These are phyloP conservation scores for Ailanthus altissimus DNA, from an alignment of 345 rosid genomes.

Conservation along the genomic window DNA sequence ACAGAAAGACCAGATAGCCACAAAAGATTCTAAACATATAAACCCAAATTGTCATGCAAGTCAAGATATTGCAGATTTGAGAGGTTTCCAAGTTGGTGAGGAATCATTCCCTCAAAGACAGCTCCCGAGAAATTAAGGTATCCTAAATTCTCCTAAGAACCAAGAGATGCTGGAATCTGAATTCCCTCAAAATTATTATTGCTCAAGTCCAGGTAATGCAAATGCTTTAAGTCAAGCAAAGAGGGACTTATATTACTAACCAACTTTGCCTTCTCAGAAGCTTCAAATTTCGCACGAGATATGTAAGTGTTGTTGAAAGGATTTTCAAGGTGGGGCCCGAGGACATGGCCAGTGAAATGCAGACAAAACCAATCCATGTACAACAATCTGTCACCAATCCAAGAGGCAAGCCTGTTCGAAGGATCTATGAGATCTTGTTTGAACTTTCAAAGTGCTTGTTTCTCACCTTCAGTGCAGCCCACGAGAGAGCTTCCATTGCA, in stretches of 20 bases:
- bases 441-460: not conserved
- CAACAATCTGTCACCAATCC: not conserved
- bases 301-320: too few relatives aligned
- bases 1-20: not conserved
- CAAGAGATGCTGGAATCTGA: not conserved
- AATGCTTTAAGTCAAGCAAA: not conserved
- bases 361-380: slow-evolving; percentile 2
- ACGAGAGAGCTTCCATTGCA: not conserved
- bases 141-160: not conserved
- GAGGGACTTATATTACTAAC: slow-evolving; percentile 2
- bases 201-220: slow-evolving; percentile 3
- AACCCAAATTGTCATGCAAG: not conserved
- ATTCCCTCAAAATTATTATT: not conserved
- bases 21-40: not conserved
- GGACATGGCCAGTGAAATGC: not conserved
- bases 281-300: not conserved
- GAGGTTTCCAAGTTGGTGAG: slow-evolving; percentile 16
- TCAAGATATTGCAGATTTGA: slow-evolving; percentile 10
- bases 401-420: not conserved
- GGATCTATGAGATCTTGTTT: not conserved
- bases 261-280: not conserved
- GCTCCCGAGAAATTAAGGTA: not conserved
- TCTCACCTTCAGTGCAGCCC: not conserved
- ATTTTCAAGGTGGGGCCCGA: not conserved
- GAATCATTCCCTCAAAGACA: not conserved